Evolutionary conservation across 768 basidiomycete genomes (phyloP).

Genomic region (Termitomyces sp.): DNA sequence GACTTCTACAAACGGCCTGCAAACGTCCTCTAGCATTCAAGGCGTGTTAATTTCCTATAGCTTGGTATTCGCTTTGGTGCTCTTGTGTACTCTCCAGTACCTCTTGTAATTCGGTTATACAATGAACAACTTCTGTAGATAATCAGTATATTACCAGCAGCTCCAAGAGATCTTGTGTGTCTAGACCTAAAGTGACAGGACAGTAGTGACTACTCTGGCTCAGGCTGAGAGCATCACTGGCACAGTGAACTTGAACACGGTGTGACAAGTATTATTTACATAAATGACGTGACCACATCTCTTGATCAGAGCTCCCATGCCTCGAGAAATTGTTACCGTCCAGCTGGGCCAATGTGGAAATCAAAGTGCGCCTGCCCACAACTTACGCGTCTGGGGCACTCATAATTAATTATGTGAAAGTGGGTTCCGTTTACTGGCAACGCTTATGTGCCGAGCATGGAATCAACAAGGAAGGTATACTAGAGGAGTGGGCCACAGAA

Average conservation of each 20-base stretch:
- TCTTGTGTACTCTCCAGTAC: not conserved
- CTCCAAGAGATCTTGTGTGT: not conserved
- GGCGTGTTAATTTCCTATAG: not conserved
- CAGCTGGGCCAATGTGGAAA: slow-evolving; percentile 93
- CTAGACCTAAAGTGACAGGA: no score
- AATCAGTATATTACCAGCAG: no score
- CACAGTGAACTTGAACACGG: no score
- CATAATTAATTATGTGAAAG: slow-evolving; percentile 39
- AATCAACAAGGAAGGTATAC: slow-evolving; percentile 91
- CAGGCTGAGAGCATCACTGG: no score
- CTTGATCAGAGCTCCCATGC: slow-evolving; percentile 43
- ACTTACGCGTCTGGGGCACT: not conserved
- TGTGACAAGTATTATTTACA: slow-evolving; percentile 11
- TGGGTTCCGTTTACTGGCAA: slow-evolving; percentile 98
- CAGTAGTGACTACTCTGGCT: no score
- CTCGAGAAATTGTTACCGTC: slow-evolving; percentile 80
- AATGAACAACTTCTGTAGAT: not conserved
- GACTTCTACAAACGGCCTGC: not conserved
- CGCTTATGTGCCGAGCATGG: slow-evolving; percentile 98
- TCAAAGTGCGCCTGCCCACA: slow-evolving; percentile 59
- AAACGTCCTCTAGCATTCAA: slow-evolving; percentile 1
- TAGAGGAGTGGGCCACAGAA: slow-evolving; percentile 96
- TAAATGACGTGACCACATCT: slow-evolving; percentile 13
- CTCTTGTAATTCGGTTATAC: not conserved
- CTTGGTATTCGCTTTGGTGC: not conserved